Conservation (phyloP, 2,329 filamentous ascomycete genomes). For the Pleomassaria siparia region DNA sequence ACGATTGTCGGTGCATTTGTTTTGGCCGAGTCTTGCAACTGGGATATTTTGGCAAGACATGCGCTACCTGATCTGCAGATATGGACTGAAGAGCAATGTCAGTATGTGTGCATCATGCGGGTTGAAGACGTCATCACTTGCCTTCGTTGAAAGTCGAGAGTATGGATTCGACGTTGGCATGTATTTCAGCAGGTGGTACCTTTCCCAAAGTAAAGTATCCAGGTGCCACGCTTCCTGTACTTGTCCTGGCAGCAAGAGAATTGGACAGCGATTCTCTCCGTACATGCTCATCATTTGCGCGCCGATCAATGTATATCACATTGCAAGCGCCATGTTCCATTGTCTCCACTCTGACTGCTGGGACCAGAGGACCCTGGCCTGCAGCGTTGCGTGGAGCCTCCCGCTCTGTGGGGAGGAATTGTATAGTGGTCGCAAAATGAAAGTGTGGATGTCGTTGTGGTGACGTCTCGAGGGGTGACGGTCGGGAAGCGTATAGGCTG, state of each 20-base stretch:
- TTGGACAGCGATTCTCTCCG: constrained; percentile 39
- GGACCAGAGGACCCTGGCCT: constrained; percentile 35
- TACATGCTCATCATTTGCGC: constrained; percentile 45
- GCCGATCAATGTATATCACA: constrained; percentile 48
- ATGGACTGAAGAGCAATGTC: constrained; percentile 34
- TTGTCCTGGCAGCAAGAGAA: constrained; percentile 35
- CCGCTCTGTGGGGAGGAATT: constrained; percentile 30
- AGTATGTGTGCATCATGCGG: background rate
- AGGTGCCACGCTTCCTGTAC: constrained; percentile 34
- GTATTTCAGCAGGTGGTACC: constrained; percentile 36
- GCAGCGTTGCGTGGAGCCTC: constrained; percentile 26
- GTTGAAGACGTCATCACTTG: constrained; percentile 16
- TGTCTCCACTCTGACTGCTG: constrained; percentile 32
- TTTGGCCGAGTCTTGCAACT: constrained; percentile 36
- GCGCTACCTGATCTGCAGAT: constrained; percentile 43
- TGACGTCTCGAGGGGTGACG: constrained; percentile 8
- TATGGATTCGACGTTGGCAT: constrained; percentile 43
- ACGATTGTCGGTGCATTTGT: constrained; percentile 42
- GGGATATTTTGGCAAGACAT: constrained; percentile 40
- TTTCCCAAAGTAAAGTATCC: constrained; percentile 41
- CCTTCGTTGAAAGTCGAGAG: constrained; percentile 47
- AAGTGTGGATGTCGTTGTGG: constrained; percentile 10
- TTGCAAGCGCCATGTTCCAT: constrained; percentile 50
- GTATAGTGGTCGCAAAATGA: constrained; percentile 23
- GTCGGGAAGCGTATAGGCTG: constrained; percentile 5